These are phyloP conservation scores for Emergomyces pasteurianus DNA, from an alignment of 2,329 filamentous ascomycete genomes.

Conservation along the genomic window DNA sequence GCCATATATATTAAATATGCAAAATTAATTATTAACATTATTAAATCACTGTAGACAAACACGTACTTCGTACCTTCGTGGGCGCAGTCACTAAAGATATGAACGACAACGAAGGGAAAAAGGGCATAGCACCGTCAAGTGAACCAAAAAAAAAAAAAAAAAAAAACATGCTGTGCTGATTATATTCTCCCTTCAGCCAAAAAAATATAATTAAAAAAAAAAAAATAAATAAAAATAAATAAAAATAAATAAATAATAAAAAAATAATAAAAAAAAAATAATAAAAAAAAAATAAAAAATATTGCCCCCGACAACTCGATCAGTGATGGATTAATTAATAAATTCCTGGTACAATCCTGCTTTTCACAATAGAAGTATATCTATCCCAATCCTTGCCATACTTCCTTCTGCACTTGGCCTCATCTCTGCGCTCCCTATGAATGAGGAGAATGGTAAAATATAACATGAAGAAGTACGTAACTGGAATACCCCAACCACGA, in stretches of 20 bases:
- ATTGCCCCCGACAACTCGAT: too few relatives aligned
- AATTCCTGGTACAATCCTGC: slow-evolving; percentile 10
- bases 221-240: too few relatives aligned
- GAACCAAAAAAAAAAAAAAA: background rate
- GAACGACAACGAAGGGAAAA: background rate
- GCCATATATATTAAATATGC: background rate
- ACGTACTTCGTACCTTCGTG: background rate
- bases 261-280: too few relatives aligned
- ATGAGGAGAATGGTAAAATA: slow-evolving; percentile 14
- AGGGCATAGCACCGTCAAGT: background rate
- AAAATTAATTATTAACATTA: background rate
- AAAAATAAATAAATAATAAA: too few relatives aligned
- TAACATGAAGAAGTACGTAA: slow-evolving; percentile 13
- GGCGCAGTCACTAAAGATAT: background rate
- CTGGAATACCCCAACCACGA: slow-evolving; percentile 10
- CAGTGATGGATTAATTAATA: slow-evolving; percentile 2
- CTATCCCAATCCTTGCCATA: slow-evolving; percentile 13
- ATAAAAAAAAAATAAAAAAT: too few relatives aligned
- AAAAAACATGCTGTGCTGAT: background rate
- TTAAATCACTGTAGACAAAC: background rate
- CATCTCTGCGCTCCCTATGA: slow-evolving; percentile 14
- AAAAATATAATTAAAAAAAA: too few relatives aligned
- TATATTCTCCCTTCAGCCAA: background rate
- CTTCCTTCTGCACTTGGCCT: slow-evolving; percentile 12
- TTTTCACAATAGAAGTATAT: slow-evolving; percentile 10